phyloP scores from a whole-genome alignment of 208 protist species.

The Leishmania gerbilli region DNA sequence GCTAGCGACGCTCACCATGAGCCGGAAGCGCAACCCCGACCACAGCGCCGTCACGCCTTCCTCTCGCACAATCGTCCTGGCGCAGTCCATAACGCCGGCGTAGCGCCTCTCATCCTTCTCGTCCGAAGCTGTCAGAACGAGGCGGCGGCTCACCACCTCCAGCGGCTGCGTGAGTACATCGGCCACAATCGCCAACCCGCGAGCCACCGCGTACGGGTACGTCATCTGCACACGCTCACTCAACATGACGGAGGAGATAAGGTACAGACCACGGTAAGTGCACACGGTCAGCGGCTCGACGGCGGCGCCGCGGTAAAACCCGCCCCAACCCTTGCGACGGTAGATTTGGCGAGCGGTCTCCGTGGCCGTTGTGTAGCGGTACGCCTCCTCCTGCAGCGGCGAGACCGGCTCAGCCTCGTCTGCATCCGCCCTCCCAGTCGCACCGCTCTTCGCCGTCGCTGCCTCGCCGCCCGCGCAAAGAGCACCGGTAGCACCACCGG shows the following conservation, averaged over 20 bases:
- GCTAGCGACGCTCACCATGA: conserved; percentile 39
- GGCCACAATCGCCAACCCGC: conserved; percentile 58
- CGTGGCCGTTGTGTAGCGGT: conserved; percentile 65
- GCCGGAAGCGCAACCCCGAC: conserved; percentile 55
- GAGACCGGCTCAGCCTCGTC: not conserved
- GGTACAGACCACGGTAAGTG: conserved; percentile 70
- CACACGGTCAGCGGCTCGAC: conserved; percentile 69
- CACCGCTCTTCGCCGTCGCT: not conserved
- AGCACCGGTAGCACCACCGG: not conserved
- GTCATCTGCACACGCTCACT: conserved; percentile 35
- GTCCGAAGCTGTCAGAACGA: conserved; percentile 70
- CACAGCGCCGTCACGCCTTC: conserved; percentile 81
- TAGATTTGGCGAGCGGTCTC: conserved; percentile 60
- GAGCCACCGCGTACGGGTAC: conserved; percentile 60
- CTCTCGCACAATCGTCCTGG: conserved; percentile 61
- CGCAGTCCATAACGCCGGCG: conserved; percentile 61
- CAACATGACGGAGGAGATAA: conserved; percentile 36
- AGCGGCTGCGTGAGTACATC: conserved; percentile 72
- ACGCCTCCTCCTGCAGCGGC: conserved; percentile 37
- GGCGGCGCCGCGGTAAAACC: conserved; percentile 66
- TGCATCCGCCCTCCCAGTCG: not conserved
- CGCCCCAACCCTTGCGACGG: conserved; percentile 54
- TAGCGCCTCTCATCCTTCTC: conserved; percentile 47
- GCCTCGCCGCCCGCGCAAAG: not conserved
- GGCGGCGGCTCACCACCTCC: conserved; percentile 79